Evolutionary conservation across 495 filamentous ascomycete genomes (phyloP).

Genomic region (Annulohypoxylon bovei): DNA sequence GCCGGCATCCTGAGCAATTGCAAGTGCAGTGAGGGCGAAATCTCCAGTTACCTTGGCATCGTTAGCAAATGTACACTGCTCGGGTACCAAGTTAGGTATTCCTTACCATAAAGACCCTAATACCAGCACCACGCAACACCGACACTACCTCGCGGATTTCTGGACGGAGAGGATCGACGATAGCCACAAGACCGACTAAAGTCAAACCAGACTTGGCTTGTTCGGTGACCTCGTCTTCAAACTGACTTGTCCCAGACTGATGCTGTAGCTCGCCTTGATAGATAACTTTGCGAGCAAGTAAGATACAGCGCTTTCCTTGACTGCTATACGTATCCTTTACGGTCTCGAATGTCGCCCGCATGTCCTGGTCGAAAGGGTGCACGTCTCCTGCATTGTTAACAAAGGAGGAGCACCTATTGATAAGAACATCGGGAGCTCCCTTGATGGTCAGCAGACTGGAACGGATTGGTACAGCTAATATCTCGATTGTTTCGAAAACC

Average conservation of each 20-base stretch:
- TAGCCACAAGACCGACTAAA: constrained; percentile 70
- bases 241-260: constrained; percentile 54
- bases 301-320: constrained; percentile 71
- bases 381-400: constrained; percentile 59
- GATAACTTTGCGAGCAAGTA: constrained; percentile 69
- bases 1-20: constrained; percentile 72
- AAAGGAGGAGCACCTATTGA: constrained; percentile 63
- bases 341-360: constrained; percentile 55
- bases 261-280: constrained; percentile 47
- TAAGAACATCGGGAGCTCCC: constrained; percentile 71
- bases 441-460: constrained; percentile 66
- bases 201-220: constrained; percentile 62
- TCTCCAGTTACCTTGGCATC: constrained; percentile 70
- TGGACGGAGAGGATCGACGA: constrained; percentile 72
- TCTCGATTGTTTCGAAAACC: constrained; percentile 9
- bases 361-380: constrained; percentile 51
- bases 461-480: neutral
- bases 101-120: constrained; percentile 69
- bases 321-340: constrained; percentile 70
- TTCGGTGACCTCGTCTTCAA: constrained; percentile 61
- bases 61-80: neutral
- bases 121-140: constrained; percentile 67
- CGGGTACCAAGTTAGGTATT: neutral
- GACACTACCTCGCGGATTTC: constrained; percentile 70
- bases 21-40: constrained; percentile 73